phyloP scores from a whole-genome alignment of 352 stramenopile genomes.

The Phytophthora fragariae region DNA sequence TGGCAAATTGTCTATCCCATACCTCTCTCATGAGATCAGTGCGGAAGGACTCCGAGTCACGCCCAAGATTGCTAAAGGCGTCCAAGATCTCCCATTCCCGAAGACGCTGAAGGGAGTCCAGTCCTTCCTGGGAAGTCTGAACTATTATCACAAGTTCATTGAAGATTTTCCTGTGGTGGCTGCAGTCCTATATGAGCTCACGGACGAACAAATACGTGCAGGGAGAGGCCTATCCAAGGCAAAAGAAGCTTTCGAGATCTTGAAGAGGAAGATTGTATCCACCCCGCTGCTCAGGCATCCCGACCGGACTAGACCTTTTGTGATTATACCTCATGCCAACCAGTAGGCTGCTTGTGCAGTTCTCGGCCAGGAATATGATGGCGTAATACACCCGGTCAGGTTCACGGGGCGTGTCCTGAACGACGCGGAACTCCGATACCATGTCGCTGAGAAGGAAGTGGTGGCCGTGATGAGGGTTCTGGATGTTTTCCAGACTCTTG shows the following conservation, averaged over 20 bases:
- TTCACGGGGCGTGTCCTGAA: too few relatives aligned
- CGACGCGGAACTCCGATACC: too few relatives aligned
- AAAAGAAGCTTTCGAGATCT: slow-evolving; percentile 2
- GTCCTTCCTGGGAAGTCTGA: slow-evolving; percentile 2
- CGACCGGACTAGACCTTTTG: background rate
- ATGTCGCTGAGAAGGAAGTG: too few relatives aligned
- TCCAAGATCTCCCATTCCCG: background rate
- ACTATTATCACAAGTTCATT: too few relatives aligned
- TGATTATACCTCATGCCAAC: too few relatives aligned
- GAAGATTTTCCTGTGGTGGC: too few relatives aligned
- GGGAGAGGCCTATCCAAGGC: background rate
- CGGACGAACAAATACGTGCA: background rate
- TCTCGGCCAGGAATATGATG: too few relatives aligned
- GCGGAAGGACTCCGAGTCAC: background rate
- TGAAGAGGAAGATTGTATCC: slow-evolving; percentile 1
- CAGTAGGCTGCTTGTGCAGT: too few relatives aligned
- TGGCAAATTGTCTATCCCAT: background rate
- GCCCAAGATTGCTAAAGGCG: background rate
- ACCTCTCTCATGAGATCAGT: background rate
- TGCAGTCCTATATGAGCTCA: background rate
- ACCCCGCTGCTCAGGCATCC: background rate
- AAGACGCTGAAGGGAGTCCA: background rate
- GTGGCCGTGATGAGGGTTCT: too few relatives aligned
- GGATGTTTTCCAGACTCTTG: too few relatives aligned
- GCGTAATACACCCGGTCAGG: too few relatives aligned